phyloP scores from a whole-genome alignment of 305 asterid genomes.

The Fraxinus nigra region DNA sequence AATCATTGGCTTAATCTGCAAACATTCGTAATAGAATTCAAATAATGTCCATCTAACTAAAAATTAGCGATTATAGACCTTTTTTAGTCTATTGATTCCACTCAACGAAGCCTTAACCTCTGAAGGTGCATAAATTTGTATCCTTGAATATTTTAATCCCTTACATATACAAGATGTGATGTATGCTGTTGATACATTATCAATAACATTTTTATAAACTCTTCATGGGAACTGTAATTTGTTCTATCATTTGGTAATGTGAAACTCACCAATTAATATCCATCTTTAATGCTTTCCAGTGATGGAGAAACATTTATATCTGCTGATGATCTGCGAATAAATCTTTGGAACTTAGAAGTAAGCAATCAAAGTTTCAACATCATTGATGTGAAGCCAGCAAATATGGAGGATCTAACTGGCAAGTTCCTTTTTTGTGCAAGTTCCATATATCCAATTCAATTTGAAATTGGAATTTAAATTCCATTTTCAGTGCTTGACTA shows the following conservation, averaged over 20 bases:
- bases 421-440: conserved; percentile 10
- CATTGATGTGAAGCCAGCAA: conserved; percentile 93
- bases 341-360: conserved; percentile 98
- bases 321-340: conserved; percentile 95
- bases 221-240: conserved; percentile 15
- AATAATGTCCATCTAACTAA: conserved; percentile 13
- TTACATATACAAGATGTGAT: conserved; percentile 10
- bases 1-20: neutral
- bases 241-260: conserved; percentile 16
- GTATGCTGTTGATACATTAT: neutral
- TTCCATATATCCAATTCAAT: neutral
- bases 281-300: conserved; percentile 43
- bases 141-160: neutral
- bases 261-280: conserved; percentile 5
- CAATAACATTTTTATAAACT: neutral
- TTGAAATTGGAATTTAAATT: neutral
- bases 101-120: conserved; percentile 10
- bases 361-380: conserved; percentile 98
- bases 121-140: neutral
- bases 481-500: conserved; percentile 5
- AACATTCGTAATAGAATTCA: neutral
- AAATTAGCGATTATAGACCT: conserved; percentile 5
- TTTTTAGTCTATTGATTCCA: neutral
- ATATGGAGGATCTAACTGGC: conserved; percentile 99
- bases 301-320: conserved; percentile 98